Evolutionary conservation across 2,329 filamentous ascomycete species (phyloP).

Genomic region (Monosporascus sp.): DNA sequence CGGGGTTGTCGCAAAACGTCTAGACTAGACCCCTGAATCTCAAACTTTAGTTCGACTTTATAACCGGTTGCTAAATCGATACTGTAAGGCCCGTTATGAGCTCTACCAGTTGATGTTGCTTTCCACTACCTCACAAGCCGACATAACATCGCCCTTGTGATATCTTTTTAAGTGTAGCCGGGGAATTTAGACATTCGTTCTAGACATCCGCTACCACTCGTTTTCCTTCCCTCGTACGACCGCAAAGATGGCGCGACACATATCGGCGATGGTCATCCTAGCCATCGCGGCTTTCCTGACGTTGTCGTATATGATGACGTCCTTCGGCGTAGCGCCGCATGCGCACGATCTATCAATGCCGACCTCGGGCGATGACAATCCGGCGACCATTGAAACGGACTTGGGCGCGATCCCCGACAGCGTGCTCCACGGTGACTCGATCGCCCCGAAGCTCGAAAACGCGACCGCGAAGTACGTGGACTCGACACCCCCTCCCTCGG

Average conservation of each 20-base stretch:
- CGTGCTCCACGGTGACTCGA: conserved; percentile 61
- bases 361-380: conserved; percentile 18
- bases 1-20: background rate
- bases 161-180: background rate
- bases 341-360: conserved; percentile 13
- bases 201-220: background rate
- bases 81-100: background rate
- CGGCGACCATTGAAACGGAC: conserved; percentile 27
- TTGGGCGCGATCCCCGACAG: conserved; percentile 38
- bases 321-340: conserved; percentile 32
- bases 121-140: background rate
- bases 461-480: conserved; percentile 65
- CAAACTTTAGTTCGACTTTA: too few relatives aligned
- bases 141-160: background rate
- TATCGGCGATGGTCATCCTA: conserved; percentile 49
- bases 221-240: background rate
- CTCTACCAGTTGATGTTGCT: background rate
- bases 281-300: conserved; percentile 51
- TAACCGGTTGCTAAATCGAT: too few relatives aligned
- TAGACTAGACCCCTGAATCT: background rate
- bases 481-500: conserved; percentile 5
- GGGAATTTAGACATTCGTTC: background rate
- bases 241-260: conserved; percentile 45
- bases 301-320: conserved; percentile 51
- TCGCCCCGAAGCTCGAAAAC: conserved; percentile 77